Percentiles rank a stretch among this genome's conserved stretches.
phyloP scores from a whole-genome alignment of 805 yeast genomes.

The Diddensiella transvaalensis region DNA sequence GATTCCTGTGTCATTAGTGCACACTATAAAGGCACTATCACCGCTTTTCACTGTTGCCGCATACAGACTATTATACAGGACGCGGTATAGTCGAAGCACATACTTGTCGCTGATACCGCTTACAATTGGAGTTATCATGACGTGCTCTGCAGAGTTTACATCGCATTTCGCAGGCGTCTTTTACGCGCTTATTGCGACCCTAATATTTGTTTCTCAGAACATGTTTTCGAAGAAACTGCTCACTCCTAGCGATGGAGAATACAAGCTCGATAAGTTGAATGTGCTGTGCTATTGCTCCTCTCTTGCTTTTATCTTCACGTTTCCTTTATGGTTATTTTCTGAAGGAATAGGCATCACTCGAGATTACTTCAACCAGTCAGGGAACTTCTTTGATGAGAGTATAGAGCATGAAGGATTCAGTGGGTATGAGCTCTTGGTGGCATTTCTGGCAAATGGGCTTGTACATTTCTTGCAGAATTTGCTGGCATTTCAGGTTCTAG shows the following conservation, averaged over 20 bases:
- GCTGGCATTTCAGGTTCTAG: conserved; percentile 75
- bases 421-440: conserved; percentile 30
- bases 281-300: conserved; percentile 75
- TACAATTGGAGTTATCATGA: conserved; percentile 77
- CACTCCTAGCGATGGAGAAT: conserved; percentile 37
- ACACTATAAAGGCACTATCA: conserved; percentile 86
- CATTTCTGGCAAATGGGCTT: conserved; percentile 62
- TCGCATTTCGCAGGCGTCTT: conserved; percentile 58
- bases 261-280: conserved; percentile 73
- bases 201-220: conserved; percentile 80
- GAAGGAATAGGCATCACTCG: conserved; percentile 43
- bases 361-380: conserved; percentile 7
- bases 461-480: conserved; percentile 78
- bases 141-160: conserved; percentile 42
- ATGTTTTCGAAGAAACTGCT: conserved; percentile 81
- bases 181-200: conserved; percentile 63
- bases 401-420: conserved; percentile 4
- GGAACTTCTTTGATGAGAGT: conserved; percentile 9
- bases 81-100: conserved; percentile 57
- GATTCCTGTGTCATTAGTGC: conserved; percentile 93
- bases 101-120: conserved; percentile 78
- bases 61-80: conserved; percentile 59
- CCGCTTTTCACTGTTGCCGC: conserved; percentile 85
- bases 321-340: conserved; percentile 66
- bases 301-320: conserved; percentile 65